Conservation (phyloP, 768 basidiomycete genomes). For the Auricularia cornea region DNA sequence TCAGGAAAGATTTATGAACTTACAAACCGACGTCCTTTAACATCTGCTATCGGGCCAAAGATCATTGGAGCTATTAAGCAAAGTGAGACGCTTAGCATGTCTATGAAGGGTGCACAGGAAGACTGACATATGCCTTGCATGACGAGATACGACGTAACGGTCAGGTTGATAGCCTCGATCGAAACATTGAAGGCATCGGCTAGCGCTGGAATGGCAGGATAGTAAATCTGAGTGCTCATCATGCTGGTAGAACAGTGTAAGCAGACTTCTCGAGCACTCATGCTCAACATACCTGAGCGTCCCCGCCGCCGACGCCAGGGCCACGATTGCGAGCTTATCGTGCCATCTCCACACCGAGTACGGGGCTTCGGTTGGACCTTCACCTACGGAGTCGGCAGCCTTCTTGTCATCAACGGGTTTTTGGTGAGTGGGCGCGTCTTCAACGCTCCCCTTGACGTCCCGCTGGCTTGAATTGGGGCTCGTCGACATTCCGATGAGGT, state of each 20-base stretch:
- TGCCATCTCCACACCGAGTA: slow-evolving; percentile 4
- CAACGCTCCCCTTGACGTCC: too few species aligned
- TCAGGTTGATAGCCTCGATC: slow-evolving; percentile 67
- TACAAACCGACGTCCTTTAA: slow-evolving; percentile 53
- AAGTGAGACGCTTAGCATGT: too few species aligned
- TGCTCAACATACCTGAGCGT: slow-evolving; percentile 7
- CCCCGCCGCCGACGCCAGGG: slow-evolving; percentile 5
- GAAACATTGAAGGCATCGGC: slow-evolving; percentile 54
- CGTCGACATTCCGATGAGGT: too few species aligned
- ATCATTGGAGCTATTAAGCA: slow-evolving; percentile 43
- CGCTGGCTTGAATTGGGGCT: too few species aligned
- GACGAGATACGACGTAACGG: slow-evolving; percentile 70
- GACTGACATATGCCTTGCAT: slow-evolving; percentile 56
- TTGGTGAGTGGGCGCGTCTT: too few species aligned
- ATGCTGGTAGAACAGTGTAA: too few species aligned
- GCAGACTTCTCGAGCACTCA: too few species aligned
- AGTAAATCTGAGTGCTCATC: slow-evolving; percentile 17
- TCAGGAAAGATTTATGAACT: not conserved
- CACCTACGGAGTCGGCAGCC: too few species aligned
- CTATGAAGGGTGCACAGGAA: not conserved
- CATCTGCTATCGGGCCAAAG: slow-evolving; percentile 67
- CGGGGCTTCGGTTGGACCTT: too few species aligned
- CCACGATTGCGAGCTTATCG: slow-evolving; percentile 8
- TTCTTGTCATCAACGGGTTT: too few species aligned
- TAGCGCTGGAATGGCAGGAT: slow-evolving; percentile 57